Evolutionary conservation across 2,329 filamentous ascomycete genomes (phyloP).

Genomic region (Emydomyces testavorans): DNA sequence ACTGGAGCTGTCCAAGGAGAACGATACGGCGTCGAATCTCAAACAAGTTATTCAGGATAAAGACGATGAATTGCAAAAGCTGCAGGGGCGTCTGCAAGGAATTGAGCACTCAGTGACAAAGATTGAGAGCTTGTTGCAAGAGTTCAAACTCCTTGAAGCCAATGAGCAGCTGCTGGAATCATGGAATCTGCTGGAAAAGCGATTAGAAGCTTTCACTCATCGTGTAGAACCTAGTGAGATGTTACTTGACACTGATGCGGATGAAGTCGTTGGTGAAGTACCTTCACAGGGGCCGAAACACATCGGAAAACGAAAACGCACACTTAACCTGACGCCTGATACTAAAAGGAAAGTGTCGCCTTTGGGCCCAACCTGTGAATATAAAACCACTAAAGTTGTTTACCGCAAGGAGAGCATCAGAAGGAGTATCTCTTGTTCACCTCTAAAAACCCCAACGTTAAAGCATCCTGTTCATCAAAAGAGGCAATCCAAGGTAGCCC

Average conservation of each 20-base stretch:
- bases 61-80: conserved; percentile 18
- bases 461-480: not conserved
- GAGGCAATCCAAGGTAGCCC: not conserved
- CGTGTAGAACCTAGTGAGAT: not conserved
- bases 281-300: not conserved
- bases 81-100: conserved; percentile 21
- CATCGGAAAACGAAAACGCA: not conserved
- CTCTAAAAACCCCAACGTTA: not conserved
- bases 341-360: not conserved
- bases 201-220: not conserved
- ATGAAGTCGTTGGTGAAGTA: not conserved
- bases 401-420: conserved; percentile 14
- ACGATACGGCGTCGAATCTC: not conserved
- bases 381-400: conserved; percentile 12
- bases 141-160: conserved; percentile 14
- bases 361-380: conserved; percentile 5
- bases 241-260: conserved; percentile 4
- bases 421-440: conserved; percentile 10
- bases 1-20: not conserved
- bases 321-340: conserved; percentile 1
- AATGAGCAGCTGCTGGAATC: conserved; percentile 17
- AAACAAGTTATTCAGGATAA: conserved; percentile 1
- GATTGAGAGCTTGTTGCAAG: conserved; percentile 16
- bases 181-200: conserved; percentile 18
- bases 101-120: conserved; percentile 19